Conservation (phyloP, 345 rosid genomes). For the Theobroma cacao region DNA sequence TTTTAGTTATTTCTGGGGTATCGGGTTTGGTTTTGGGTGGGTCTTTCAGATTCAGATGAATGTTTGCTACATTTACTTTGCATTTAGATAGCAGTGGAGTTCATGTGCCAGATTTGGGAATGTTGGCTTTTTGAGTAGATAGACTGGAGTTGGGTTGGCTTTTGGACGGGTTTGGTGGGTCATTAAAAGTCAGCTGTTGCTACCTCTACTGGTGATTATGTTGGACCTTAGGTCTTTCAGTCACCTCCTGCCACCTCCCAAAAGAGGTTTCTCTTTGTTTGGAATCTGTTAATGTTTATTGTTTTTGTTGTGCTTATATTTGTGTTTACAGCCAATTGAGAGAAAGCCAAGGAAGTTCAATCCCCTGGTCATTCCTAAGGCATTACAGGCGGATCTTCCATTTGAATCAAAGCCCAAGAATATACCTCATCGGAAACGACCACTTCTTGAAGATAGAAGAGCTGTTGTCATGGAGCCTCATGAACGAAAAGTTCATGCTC, state of each 20-base stretch:
- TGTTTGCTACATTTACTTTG: neutral
- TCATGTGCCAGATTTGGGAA: neutral
- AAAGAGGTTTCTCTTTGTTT: neutral
- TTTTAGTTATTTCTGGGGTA: neutral
- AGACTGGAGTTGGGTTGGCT: neutral
- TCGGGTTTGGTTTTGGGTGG: neutral
- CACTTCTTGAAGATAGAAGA: constrained; percentile 53
- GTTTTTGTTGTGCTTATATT: neutral
- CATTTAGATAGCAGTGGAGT: neutral
- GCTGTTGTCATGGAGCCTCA: constrained; percentile 79
- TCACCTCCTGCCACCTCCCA: neutral
- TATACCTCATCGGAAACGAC: constrained; percentile 42
- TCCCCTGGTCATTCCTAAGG: constrained; percentile 67
- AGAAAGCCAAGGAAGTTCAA: constrained; percentile 75
- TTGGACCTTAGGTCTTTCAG: neutral
- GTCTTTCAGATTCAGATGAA: neutral
- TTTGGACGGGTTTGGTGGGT: neutral
- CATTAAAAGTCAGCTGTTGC: neutral
- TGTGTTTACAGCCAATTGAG: constrained; percentile 56
- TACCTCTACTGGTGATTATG: too few species aligned
- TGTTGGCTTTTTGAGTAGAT: neutral
- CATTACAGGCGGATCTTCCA: constrained; percentile 68
- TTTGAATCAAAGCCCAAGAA: constrained; percentile 83
- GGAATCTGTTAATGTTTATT: neutral
- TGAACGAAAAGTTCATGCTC: constrained; percentile 52